These are phyloP conservation scores for Acacia acuminata DNA, from an alignment of 306 rosid species.

Conservation along the genomic window DNA sequence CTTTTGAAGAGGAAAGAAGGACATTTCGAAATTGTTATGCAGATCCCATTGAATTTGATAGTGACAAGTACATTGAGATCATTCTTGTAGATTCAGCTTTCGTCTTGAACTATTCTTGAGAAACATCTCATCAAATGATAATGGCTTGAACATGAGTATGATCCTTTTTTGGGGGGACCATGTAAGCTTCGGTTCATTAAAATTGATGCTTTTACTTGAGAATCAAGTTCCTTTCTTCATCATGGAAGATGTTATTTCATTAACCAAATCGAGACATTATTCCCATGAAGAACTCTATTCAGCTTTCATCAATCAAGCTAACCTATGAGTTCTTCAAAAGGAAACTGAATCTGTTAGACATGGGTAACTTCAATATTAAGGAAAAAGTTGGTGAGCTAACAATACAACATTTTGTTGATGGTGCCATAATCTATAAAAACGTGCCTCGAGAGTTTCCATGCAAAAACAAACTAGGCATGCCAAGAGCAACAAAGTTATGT, in stretches of 20 bases:
- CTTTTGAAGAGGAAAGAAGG: too few relatives aligned
- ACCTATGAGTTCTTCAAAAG: background rate
- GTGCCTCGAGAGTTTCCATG: background rate
- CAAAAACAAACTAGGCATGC: background rate
- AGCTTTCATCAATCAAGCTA: constrained; percentile 1
- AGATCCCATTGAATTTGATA: too few relatives aligned
- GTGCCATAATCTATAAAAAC: background rate
- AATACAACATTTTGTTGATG: background rate
- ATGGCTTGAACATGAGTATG: too few relatives aligned
- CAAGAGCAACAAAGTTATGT: constrained; percentile 23
- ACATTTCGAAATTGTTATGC: too few relatives aligned
- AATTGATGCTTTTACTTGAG: background rate
- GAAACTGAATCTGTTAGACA: background rate
- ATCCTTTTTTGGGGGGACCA: too few relatives aligned
- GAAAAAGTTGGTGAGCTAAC: background rate
- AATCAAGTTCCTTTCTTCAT: constrained; percentile 22
- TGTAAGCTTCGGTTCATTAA: background rate
- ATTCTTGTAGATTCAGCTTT: too few relatives aligned
- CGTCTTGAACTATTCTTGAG: too few relatives aligned
- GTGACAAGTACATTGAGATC: too few relatives aligned
- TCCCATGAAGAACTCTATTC: background rate
- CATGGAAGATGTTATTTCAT: background rate
- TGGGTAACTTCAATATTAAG: constrained; percentile 18
- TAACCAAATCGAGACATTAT: background rate
- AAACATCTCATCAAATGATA: too few relatives aligned